Evolutionary conservation across 805 yeast genomes (phyloP).

Genomic region (Tetrapisispora nanseiensis): DNA sequence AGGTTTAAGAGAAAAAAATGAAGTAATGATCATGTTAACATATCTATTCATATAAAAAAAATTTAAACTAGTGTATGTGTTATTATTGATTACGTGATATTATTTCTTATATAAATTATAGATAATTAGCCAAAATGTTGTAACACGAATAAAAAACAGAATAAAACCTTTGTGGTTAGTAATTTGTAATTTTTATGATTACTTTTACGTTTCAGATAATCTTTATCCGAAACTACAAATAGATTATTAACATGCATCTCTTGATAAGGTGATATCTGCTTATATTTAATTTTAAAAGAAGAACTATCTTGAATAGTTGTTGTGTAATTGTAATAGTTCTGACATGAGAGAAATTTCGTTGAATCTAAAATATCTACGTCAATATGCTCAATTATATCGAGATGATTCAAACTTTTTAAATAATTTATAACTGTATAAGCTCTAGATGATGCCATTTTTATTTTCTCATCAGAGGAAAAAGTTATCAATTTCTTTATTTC

Average conservation of each 20-base stretch:
- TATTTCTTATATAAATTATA: too few relatives aligned
- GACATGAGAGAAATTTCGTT: too few relatives aligned
- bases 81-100: too few relatives aligned
- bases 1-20: background rate
- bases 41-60: background rate
- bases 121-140: background rate
- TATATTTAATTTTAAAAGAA: too few relatives aligned
- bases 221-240: background rate
- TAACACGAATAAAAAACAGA: background rate
- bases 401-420: constrained; percentile 43
- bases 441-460: constrained; percentile 70
- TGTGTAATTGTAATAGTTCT: too few relatives aligned
- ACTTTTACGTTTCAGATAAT: background rate
- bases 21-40: background rate
- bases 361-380: too few relatives aligned
- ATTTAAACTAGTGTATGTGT: background rate
- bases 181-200: background rate
- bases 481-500: constrained; percentile 61
- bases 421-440: constrained; percentile 67
- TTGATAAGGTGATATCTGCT: constrained; percentile 23
- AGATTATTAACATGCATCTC: background rate
- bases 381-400: constrained; percentile 39
- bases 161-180: background rate
- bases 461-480: constrained; percentile 54
- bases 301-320: too few relatives aligned